Evolutionary conservation across 1,284 basidiomycete genomes (phyloP).

Genomic region (Waitea zeae): DNA sequence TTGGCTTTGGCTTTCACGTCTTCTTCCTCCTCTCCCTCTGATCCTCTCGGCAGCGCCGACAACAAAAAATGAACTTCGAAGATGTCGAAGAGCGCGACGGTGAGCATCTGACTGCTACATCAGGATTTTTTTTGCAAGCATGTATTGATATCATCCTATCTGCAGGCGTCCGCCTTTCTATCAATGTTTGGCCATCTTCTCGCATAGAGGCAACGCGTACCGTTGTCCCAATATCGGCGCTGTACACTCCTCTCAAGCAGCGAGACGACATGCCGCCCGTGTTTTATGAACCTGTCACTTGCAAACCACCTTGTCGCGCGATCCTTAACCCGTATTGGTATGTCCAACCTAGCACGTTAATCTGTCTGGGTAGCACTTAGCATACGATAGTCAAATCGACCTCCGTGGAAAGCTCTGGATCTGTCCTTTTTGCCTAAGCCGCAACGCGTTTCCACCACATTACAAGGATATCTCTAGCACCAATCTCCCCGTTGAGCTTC

Average conservation of each 20-base stretch:
- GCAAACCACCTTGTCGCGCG: conserved; percentile 94
- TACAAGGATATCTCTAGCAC: conserved; percentile 98
- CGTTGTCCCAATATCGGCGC: conserved; percentile 92
- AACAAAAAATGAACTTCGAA: conserved; percentile 31
- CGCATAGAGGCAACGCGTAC: conserved; percentile 96
- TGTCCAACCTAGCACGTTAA: conserved; percentile 10
- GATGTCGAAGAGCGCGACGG: conserved; percentile 50
- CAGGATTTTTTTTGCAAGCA: neutral
- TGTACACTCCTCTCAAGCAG: conserved; percentile 96
- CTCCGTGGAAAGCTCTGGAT: conserved; percentile 99
- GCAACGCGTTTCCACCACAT: conserved; percentile 95
- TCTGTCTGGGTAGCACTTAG: neutral
- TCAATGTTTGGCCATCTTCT: conserved; percentile 98
- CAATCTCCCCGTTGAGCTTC: conserved; percentile 87
- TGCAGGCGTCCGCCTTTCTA: conserved; percentile 78
- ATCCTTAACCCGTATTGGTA: conserved; percentile 97
- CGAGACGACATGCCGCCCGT: conserved; percentile 93
- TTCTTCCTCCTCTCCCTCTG: neutral
- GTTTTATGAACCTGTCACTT: conserved; percentile 95
- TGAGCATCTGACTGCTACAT: conserved; percentile 11
- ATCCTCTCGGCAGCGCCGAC: too few relatives aligned
- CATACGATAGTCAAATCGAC: conserved; percentile 74
- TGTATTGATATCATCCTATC: conserved; percentile 1
- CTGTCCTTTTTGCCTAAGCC: conserved; percentile 93
- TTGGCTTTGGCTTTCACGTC: neutral